Percentiles rank a stretch among this genome's conserved stretches.
phyloP scores from a whole-genome alignment of 768 basidiomycete genomes.

The Calocera viscosa region DNA sequence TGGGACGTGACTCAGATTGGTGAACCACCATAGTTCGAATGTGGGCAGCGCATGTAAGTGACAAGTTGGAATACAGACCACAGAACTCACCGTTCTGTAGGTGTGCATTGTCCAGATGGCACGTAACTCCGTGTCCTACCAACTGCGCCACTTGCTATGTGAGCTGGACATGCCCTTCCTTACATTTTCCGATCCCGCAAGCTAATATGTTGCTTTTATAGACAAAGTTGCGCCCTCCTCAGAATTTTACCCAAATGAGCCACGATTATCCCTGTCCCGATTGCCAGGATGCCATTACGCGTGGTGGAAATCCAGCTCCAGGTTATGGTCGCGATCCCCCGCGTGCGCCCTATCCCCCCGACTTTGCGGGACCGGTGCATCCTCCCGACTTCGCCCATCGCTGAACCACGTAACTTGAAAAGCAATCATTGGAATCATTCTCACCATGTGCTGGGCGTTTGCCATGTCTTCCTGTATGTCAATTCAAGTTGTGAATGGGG shows the following conservation, averaged over 20 bases:
- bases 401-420: background rate
- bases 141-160: background rate
- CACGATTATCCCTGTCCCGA: background rate
- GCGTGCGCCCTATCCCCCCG: background rate
- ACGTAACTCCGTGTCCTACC: background rate
- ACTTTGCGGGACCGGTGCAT: background rate
- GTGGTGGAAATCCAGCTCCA: background rate
- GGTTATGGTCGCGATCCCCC: background rate
- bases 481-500: too few species aligned
- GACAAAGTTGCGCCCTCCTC: background rate
- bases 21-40: background rate
- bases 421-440: too few species aligned
- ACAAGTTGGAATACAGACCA: background rate
- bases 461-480: too few species aligned
- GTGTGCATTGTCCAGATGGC: background rate
- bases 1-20: background rate
- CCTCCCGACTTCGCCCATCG: constrained; percentile 6
- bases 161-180: background rate
- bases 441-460: too few species aligned
- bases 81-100: background rate
- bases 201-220: background rate
- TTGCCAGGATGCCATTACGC: background rate
- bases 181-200: background rate
- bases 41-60: background rate
- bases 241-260: background rate